Evolutionary conservation across 106 monocot genomes (phyloP).

Genomic region (Dendrobium chrysotoxum): DNA sequence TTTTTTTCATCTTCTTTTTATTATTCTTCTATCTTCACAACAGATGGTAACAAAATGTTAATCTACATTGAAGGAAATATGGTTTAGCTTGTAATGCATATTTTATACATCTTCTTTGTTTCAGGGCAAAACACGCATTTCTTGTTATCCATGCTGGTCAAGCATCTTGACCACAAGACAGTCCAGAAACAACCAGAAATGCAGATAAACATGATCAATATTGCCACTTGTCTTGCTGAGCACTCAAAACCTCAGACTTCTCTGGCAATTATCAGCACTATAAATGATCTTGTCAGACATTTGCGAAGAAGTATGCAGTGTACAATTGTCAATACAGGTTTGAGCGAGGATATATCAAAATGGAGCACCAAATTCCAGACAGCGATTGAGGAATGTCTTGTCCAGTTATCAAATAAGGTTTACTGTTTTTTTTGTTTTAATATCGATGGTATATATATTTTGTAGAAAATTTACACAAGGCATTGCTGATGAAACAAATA

Average conservation of each 20-base stretch:
- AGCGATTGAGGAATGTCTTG: constrained; percentile 66
- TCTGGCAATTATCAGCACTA: constrained; percentile 47
- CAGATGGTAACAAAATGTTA: background rate
- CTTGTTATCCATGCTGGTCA: constrained; percentile 65
- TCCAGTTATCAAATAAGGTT: constrained; percentile 81
- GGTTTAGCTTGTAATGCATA: background rate
- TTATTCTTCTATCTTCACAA: background rate
- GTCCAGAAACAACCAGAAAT: constrained; percentile 61
- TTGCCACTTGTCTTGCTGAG: constrained; percentile 51
- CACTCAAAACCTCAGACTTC: constrained; percentile 55
- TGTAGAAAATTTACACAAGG: background rate
- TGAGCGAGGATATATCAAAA: constrained; percentile 33
- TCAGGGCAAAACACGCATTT: constrained; percentile 75
- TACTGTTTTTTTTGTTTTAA: background rate
- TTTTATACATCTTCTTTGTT: constrained; percentile 6
- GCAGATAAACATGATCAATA: constrained; percentile 68
- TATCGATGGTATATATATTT: background rate
- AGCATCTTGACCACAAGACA: constrained; percentile 86
- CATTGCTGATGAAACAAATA: background rate
- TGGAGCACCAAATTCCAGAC: constrained; percentile 53
- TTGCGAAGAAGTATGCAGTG: constrained; percentile 66
- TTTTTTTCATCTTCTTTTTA: background rate
- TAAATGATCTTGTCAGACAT: constrained; percentile 75
- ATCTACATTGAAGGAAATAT: background rate
- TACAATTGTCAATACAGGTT: constrained; percentile 13